Conservation (phyloP, 768 basidiomycete species). For the Phylloporus rhodoxanthus region DNA sequence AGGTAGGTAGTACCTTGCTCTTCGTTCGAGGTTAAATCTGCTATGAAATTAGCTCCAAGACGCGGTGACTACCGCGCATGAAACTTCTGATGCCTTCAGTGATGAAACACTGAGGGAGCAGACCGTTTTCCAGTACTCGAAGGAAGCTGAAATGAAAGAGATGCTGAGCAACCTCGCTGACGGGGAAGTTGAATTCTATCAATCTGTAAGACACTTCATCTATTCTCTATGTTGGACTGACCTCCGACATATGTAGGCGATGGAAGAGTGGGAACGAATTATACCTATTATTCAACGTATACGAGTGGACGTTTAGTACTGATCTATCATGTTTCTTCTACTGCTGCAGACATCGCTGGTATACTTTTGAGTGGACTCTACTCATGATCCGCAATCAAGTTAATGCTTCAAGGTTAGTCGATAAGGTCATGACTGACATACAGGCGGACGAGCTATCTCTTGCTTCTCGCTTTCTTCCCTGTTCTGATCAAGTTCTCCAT, state of each 20-base stretch:
- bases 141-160: constrained; percentile 96
- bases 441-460: not conserved
- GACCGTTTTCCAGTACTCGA: constrained; percentile 80
- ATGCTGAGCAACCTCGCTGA: constrained; percentile 85
- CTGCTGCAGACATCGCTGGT: constrained; percentile 9
- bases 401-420: not conserved
- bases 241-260: constrained; percentile 46
- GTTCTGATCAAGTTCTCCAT: constrained; percentile 3
- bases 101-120: constrained; percentile 93
- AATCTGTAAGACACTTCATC: constrained; percentile 49
- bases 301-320: constrained; percentile 75
- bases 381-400: constrained; percentile 5
- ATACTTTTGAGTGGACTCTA: constrained; percentile 7
- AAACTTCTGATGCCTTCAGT: constrained; percentile 94
- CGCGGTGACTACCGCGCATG: constrained; percentile 90
- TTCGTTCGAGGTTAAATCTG: not conserved
- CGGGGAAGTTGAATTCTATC: constrained; percentile 93
- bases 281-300: constrained; percentile 92
- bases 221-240: constrained; percentile 2
- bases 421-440: not conserved
- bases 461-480: constrained; percentile 10
- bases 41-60: constrained; percentile 71
- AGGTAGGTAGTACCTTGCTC: constrained; percentile 44
- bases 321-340: constrained; percentile 17
- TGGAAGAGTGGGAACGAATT: constrained; percentile 97